Conservation (phyloP, 2,329 filamentous ascomycete species). For the Celoporthe dispersa region DNA sequence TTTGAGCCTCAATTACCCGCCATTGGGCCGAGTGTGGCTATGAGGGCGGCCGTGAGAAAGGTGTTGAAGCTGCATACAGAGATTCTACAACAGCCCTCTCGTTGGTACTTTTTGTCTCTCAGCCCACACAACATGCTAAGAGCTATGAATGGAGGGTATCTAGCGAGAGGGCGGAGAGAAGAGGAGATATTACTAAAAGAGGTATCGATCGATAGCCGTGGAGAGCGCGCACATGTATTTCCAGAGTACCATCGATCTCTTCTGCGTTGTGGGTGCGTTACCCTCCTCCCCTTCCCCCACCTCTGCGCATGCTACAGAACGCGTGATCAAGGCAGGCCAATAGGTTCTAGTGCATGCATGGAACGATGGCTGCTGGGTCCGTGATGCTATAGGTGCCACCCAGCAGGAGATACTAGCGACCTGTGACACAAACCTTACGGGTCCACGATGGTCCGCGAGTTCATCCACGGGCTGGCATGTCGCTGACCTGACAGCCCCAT, state of each 20-base stretch:
- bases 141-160: neutral
- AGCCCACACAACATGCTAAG: neutral
- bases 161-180: neutral
- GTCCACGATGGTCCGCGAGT: neutral
- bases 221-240: neutral
- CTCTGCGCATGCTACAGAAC: neutral
- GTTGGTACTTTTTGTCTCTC: neutral
- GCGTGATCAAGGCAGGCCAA: neutral
- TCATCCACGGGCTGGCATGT: neutral
- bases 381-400: neutral
- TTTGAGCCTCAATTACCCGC: slow-evolving; percentile 10
- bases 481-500: neutral
- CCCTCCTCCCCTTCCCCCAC: neutral
- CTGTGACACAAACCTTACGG: neutral
- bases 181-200: neutral
- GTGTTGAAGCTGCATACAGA: neutral
- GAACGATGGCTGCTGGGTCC: neutral
- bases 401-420: neutral
- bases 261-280: neutral
- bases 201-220: neutral
- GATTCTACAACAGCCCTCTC: neutral
- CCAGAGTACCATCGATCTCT: neutral
- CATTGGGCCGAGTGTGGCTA: neutral
- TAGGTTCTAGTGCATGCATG: neutral
- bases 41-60: neutral